Evolutionary conservation across 495 filamentous ascomycete genomes (phyloP).

Genomic region (Tuber calosporum): DNA sequence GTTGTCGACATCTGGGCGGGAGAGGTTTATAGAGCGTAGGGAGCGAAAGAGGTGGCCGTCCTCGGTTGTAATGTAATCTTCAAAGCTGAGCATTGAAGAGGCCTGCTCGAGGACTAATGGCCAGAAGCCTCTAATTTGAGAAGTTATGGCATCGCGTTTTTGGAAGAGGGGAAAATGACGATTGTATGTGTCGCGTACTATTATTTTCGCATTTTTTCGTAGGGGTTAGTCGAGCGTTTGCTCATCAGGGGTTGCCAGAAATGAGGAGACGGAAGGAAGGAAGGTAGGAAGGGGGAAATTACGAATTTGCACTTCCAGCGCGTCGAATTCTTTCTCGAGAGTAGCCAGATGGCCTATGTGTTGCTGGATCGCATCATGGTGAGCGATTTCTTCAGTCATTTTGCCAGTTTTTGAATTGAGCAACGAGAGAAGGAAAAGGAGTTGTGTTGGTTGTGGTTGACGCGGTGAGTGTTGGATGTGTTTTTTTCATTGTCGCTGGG

Average conservation of each 20-base stretch:
- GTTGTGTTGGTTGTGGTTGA: neutral
- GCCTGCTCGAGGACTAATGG: conserved; percentile 75
- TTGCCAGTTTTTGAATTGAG: neutral
- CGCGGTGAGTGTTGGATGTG: neutral
- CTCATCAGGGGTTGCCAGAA: neutral
- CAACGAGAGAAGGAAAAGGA: neutral
- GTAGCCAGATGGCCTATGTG: conserved; percentile 49
- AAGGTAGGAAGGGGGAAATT: conserved; percentile 38
- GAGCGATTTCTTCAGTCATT: neutral
- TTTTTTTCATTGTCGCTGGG: neutral
- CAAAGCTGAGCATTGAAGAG: conserved; percentile 59
- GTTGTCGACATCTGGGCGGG: conserved; percentile 38
- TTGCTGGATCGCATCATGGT: conserved; percentile 26
- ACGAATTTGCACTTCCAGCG: conserved; percentile 64
- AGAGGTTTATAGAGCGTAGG: conserved; percentile 51
- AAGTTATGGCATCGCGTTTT: conserved; percentile 60
- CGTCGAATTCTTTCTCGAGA: conserved; percentile 64
- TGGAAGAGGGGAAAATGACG: conserved; percentile 55
- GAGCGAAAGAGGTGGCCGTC: conserved; percentile 60
- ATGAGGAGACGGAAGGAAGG: neutral
- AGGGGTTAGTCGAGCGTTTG: neutral
- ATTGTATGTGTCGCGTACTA: conserved; percentile 43
- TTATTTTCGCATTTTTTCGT: neutral
- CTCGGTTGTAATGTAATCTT: conserved; percentile 70
- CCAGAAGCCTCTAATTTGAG: conserved; percentile 78